phyloP scores from a whole-genome alignment of 2,329 filamentous ascomycete genomes.

The Xylariomycetidae sp. region DNA sequence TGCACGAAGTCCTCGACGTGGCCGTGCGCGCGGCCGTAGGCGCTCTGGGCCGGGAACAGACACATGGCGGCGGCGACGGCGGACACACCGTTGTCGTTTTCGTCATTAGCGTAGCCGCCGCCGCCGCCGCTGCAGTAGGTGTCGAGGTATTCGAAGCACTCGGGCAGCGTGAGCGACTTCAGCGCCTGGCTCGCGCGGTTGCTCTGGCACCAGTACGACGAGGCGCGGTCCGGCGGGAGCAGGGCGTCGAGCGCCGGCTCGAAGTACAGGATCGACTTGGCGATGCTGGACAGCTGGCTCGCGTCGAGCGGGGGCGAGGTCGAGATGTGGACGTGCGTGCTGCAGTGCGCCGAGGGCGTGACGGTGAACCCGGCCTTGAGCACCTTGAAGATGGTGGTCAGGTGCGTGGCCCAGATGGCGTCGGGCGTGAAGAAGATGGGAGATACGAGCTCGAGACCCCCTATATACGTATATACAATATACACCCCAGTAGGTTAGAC shows the following conservation, averaged over 20 bases:
- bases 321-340: conserved; percentile 35
- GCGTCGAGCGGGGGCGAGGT: conserved; percentile 15
- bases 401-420: conserved; percentile 25
- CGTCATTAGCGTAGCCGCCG: too few relatives aligned
- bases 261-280: conserved; percentile 29
- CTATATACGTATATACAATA: conserved; percentile 5
- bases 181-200: conserved; percentile 26
- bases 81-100: neutral
- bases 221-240: conserved; percentile 17
- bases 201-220: conserved; percentile 32
- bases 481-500: too few relatives aligned
- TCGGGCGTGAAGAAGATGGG: conserved; percentile 26
- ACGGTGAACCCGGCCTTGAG: conserved; percentile 22
- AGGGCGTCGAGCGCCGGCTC: conserved; percentile 30
- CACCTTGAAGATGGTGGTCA: conserved; percentile 26
- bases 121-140: too few relatives aligned
- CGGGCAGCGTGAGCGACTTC: conserved; percentile 8
- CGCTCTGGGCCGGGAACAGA: conserved; percentile 24
- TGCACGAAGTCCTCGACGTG: conserved; percentile 30
- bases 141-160: conserved; percentile 23
- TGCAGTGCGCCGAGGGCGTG: conserved; percentile 23
- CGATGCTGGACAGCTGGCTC: conserved; percentile 22
- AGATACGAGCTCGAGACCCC: conserved; percentile 32
- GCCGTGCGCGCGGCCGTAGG: conserved; percentile 26
- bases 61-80: conserved; percentile 28